phyloP scores from a whole-genome alignment of 176 grass and related monocot species.

The sorghum (Sorghum bicolor) region Sorghum_bicolor_NCBIv3 NC_012870.2:74225001-74225500 shows the following conservation, averaged over 20 bases:
- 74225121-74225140: background rate
- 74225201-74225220: background rate
- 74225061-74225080: background rate
- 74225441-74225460: background rate
- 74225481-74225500: background rate
- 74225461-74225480: background rate
- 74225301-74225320: background rate
- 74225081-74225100: background rate
- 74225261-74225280: background rate
- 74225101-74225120: background rate
- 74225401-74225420: background rate
- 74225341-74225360: background rate
- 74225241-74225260: background rate
- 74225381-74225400: background rate
- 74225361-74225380: background rate
- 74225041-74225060: background rate
- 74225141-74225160: background rate
- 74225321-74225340: background rate
- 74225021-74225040: background rate
- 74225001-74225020: background rate
- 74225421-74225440: background rate
- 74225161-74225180: background rate
- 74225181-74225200: background rate
- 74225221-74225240: background rate
- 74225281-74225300: constrained; percentile 3